A percentile compares a stretch with the other conserved stretches of the same genome.
Evolutionary conservation across 2,329 filamentous ascomycete genomes (phyloP).

Genomic region (Pseudogymnoascus sp.): DNA sequence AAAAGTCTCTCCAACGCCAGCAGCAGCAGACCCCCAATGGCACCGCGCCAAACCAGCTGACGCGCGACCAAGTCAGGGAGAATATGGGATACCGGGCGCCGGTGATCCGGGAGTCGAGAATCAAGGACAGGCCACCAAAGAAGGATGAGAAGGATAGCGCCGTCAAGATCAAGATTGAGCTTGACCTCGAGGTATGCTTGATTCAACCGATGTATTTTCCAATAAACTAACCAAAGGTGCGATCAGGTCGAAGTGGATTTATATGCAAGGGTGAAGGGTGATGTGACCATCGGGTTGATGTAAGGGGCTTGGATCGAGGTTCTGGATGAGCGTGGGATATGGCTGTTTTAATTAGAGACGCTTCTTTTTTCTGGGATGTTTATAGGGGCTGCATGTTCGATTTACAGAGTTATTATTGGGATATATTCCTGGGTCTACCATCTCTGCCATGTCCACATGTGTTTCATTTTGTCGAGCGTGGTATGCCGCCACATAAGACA

Average conservation of each 20-base stretch:
- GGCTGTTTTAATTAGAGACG: background rate
- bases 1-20: background rate
- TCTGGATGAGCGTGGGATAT: background rate
- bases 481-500: no score
- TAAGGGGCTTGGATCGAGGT: constrained; percentile 15
- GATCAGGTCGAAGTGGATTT: constrained; percentile 24
- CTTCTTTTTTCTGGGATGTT: background rate
- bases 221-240: constrained; percentile 10
- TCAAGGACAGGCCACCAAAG: constrained; percentile 30
- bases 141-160: constrained; percentile 30
- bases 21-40: background rate
- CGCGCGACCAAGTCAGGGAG: constrained; percentile 14
- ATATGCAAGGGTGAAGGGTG: constrained; percentile 27
- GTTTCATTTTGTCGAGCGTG: no score
- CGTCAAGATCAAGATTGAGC: constrained; percentile 35
- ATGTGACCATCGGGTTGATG: constrained; percentile 33
- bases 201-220: constrained; percentile 19
- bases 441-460: no score
- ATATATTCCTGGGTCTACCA: no score
- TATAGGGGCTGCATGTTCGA: background rate
- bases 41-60: background rate
- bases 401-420: background rate
- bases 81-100: constrained; percentile 24
- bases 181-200: constrained; percentile 29
- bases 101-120: constrained; percentile 29